A percentile compares a stretch with the other conserved stretches of the same genome.
Evolutionary conservation across 2,329 filamentous ascomycete genomes (phyloP).

Genomic region (Bipolaris victoriae): DNA sequence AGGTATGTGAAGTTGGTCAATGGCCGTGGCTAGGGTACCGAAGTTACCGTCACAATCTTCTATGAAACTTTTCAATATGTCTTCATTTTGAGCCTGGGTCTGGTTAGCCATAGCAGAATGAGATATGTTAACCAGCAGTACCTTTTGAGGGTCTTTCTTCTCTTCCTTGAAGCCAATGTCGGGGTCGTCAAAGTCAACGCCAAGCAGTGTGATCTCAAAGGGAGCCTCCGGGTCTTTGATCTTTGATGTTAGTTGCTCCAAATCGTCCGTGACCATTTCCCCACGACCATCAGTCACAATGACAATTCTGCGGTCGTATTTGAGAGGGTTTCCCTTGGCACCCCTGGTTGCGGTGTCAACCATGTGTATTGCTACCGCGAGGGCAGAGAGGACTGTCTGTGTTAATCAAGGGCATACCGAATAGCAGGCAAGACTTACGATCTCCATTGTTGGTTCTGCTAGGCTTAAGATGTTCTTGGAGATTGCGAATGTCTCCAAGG

Average conservation of each 20-base stretch:
- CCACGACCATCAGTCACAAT: constrained; percentile 84
- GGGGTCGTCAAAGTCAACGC: constrained; percentile 89
- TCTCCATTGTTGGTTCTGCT: constrained; percentile 76
- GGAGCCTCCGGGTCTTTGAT: constrained; percentile 69
- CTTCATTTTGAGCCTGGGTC: constrained; percentile 72
- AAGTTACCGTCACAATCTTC: constrained; percentile 72
- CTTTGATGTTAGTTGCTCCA: constrained; percentile 72
- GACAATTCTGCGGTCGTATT: constrained; percentile 63
- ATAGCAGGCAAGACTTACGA: constrained; percentile 52
- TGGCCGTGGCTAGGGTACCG: constrained; percentile 85
- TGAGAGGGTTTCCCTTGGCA: constrained; percentile 59
- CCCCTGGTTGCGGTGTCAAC: constrained; percentile 83
- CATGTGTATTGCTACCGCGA: constrained; percentile 86
- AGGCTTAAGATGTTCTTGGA: constrained; percentile 69
- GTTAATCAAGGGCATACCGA: constrained; percentile 18
- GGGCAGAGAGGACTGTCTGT: constrained; percentile 71
- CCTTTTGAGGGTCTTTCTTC: constrained; percentile 75
- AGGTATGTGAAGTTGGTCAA: constrained; percentile 79
- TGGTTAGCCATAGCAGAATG: constrained; percentile 19
- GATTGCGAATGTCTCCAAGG: constrained; percentile 71
- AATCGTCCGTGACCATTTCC: constrained; percentile 72
- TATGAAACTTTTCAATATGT: constrained; percentile 67
- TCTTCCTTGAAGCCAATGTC: constrained; percentile 94
- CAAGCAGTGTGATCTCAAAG: constrained; percentile 81
- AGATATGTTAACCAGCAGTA: constrained; percentile 35